Evolutionary conservation across 2,329 filamentous ascomycete genomes (phyloP).

Genomic region (Trichoderma simmonsii): DNA sequence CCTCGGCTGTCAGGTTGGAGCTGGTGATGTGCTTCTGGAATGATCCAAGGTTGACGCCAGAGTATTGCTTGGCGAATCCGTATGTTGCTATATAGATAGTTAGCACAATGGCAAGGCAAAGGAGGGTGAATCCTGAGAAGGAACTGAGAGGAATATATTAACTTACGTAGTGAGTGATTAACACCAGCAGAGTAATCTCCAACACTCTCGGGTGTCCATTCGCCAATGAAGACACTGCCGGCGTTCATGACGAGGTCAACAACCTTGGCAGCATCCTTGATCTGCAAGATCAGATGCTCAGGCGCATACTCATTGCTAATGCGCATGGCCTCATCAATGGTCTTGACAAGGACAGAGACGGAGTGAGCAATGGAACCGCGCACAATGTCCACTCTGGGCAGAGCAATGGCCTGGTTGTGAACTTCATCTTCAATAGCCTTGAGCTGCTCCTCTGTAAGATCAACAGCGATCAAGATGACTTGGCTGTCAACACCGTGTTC

Average conservation of each 20-base stretch:
- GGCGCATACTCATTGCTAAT: conserved; percentile 94
- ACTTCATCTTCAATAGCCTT: conserved; percentile 87
- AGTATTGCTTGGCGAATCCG: conserved; percentile 97
- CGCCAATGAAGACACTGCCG: conserved; percentile 90
- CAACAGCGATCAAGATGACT: conserved; percentile 85
- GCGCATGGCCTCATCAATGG: conserved; percentile 68
- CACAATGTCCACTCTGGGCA: conserved; percentile 92
- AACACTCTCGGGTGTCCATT: conserved; percentile 96
- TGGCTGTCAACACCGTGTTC: conserved; percentile 97
- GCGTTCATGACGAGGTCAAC: conserved; percentile 86
- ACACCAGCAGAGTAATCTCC: conserved; percentile 98
- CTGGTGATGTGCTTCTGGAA: conserved; percentile 98
- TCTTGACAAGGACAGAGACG: conserved; percentile 74
- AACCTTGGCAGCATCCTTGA: conserved; percentile 70
- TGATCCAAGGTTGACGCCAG: conserved; percentile 90
- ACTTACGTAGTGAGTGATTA: conserved; percentile 94
- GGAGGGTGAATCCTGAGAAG: neutral
- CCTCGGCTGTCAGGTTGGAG: conserved; percentile 81
- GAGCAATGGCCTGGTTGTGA: conserved; percentile 77
- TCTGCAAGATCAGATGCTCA: conserved; percentile 91
- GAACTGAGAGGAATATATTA: neutral
- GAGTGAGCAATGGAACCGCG: conserved; percentile 87
- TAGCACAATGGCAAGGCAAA: neutral
- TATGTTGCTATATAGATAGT: conserved; percentile 69
- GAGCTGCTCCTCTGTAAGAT: conserved; percentile 69